Base-by-base conservation (phyloP, 2,329 filamentous ascomycete species). In the Colletotrichum magnum region DNA sequence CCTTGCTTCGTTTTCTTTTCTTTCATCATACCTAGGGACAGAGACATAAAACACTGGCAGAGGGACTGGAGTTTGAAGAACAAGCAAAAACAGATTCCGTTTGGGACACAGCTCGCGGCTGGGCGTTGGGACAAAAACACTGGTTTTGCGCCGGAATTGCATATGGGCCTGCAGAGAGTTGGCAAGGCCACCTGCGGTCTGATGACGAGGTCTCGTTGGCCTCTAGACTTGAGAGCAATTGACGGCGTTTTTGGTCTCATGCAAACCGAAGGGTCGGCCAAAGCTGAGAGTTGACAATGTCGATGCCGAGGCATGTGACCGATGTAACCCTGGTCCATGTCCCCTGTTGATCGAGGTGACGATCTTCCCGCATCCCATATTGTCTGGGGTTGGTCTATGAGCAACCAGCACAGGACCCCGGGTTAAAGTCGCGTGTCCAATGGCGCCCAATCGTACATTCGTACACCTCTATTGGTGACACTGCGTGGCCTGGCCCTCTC, bases 11-110 rank as follows among this genome's bases (percentile, higher is more conserved):
- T 16, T 58, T 57, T 64, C 36, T 69, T 50, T 41, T 59, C 43
- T 28, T 69, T 58, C 41, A 39, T 71, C 62, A 66, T 56, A 62
- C 50, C 39, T 62, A 50, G 62, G 62, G 56, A 51, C 56, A 53
- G 62, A 59, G 50, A 65, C 61, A 53, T 51, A 60, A 66, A 51
- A 66, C 62, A 69, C 21, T 65, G 56, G 53, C 51, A 43, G 41
- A 43, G 50, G 48, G 39, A 39, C 32, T 51, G 50, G 66, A 60
- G 62, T 69, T 69, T 66, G 36, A 60, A 60, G 51, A 51, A 60
- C 41, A 39, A 69, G 47, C 59, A 62, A 65, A 54, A 50, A 53
- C 53, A 66, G 26, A 57, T 45, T 52, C 12, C 21, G 39, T 41
- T 52, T 51, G 45, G 66, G 45, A 47, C 48, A 50, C 32, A 58